phyloP scores from a whole-genome alignment of 106 monocot genomes.

The Apostasia ramifera region DNA sequence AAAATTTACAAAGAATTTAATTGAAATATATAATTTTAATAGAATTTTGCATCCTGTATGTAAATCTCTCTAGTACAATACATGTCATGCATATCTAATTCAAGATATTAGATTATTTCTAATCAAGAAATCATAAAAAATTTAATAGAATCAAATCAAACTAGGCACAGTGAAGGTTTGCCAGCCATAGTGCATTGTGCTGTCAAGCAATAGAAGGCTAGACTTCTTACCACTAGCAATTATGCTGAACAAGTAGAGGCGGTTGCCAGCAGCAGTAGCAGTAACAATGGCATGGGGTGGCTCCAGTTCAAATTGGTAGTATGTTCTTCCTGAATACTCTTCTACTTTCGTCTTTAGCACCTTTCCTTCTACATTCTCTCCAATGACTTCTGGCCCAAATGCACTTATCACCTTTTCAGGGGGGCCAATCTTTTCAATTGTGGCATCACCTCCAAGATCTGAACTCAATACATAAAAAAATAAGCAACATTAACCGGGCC shows the following conservation, averaged over 20 bases:
- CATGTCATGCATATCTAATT: too few relatives aligned
- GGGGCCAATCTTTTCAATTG: conserved; percentile 64
- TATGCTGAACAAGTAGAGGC: conserved; percentile 77
- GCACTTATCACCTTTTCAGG: conserved; percentile 86
- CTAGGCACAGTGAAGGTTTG: too few relatives aligned
- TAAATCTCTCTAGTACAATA: too few relatives aligned
- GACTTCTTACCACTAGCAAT: conserved; percentile 64
- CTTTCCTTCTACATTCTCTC: conserved; percentile 92
- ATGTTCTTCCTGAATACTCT: conserved; percentile 70
- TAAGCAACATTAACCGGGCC: too few relatives aligned
- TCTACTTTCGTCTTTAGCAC: conserved; percentile 53
- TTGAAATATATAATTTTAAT: too few relatives aligned
- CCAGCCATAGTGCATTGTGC: too few relatives aligned
- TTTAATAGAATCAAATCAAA: too few relatives aligned
- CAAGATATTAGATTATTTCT: too few relatives aligned
- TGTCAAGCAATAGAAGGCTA: not conserved
- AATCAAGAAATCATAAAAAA: too few relatives aligned
- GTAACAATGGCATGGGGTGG: conserved; percentile 83
- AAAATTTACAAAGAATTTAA: too few relatives aligned
- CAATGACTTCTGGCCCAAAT: conserved; percentile 90
- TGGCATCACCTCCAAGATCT: conserved; percentile 62
- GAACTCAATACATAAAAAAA: not conserved
- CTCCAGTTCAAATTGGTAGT: conserved; percentile 84
- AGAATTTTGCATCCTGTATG: too few relatives aligned
- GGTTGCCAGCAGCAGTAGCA: conserved; percentile 90